These are phyloP conservation scores for Globisporangium rhizosaccharum DNA, from an alignment of 352 stramenopile genomes.

Conservation along the genomic window DNA sequence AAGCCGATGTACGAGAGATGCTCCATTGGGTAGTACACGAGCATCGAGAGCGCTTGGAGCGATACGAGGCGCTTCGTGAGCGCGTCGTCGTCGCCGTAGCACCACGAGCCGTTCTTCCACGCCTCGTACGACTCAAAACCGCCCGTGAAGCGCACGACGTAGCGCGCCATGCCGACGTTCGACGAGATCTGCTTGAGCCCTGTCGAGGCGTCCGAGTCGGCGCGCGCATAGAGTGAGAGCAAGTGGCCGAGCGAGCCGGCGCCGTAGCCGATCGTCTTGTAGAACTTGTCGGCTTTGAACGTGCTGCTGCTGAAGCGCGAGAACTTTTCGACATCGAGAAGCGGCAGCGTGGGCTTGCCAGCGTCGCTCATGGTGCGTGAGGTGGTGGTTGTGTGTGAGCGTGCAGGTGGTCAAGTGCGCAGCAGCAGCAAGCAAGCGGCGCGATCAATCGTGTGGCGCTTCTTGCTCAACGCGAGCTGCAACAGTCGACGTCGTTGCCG, in stretches of 20 bases:
- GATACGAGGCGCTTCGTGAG: constrained; percentile 50
- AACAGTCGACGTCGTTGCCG: no score
- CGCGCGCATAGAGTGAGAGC: constrained; percentile 38
- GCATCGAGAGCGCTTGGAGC: constrained; percentile 73
- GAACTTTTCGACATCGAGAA: constrained; percentile 71
- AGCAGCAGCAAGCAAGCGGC: no score
- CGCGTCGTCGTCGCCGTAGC: constrained; percentile 65
- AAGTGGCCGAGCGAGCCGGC: constrained; percentile 47
- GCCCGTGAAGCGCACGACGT: constrained; percentile 75
- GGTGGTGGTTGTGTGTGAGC: background rate
- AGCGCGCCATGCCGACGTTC: constrained; percentile 74
- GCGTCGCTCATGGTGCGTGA: constrained; percentile 7
- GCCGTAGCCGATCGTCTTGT: constrained; percentile 80
- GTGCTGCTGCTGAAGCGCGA: constrained; percentile 52
- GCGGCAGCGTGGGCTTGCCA: constrained; percentile 5
- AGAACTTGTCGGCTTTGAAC: constrained; percentile 72
- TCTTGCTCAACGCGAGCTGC: no score
- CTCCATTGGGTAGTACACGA: constrained; percentile 84
- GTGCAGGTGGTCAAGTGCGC: background rate
- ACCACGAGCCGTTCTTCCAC: constrained; percentile 76
- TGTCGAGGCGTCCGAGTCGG: constrained; percentile 44
- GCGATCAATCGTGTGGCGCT: no score
- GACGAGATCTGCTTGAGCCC: constrained; percentile 61
- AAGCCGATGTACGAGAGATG: constrained; percentile 81
- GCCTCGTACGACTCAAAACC: constrained; percentile 66